These are phyloP conservation scores for Acer negundo DNA, from an alignment of 345 rosid species.

Conservation along the genomic window DNA sequence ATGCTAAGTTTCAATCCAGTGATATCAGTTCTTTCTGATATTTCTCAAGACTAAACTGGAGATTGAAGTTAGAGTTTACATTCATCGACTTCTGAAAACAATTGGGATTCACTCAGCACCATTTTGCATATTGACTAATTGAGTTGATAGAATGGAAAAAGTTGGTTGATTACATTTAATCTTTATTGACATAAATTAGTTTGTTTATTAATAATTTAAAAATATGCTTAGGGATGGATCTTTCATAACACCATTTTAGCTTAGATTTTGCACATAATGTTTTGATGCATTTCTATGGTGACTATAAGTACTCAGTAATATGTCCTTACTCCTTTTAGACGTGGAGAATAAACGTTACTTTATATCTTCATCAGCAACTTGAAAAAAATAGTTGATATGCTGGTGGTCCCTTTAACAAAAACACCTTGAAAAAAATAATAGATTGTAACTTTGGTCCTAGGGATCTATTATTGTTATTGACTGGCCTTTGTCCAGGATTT, in stretches of 20 bases:
- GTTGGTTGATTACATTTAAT: neutral
- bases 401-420: too few relatives aligned
- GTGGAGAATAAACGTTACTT: neutral
- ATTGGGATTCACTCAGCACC: neutral
- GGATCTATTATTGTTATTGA: neutral
- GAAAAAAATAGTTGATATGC: neutral
- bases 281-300: neutral
- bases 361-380: neutral
- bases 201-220: neutral
- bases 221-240: neutral
- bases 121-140: neutral
- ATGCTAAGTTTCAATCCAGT: too few relatives aligned
- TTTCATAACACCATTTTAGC: neutral
- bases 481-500: neutral
- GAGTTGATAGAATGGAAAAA: neutral
- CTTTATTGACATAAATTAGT: neutral
- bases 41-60: neutral
- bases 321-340: neutral
- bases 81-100: neutral
- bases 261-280: conserved; percentile 1
- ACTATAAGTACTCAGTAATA: neutral
- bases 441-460: neutral
- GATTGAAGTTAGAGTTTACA: neutral
- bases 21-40: neutral
- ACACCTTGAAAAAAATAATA: neutral